These are phyloP conservation scores for Paraphoma chrysanthemicola DNA, from an alignment of 2,329 filamentous ascomycete species.

Conservation along the genomic window DNA sequence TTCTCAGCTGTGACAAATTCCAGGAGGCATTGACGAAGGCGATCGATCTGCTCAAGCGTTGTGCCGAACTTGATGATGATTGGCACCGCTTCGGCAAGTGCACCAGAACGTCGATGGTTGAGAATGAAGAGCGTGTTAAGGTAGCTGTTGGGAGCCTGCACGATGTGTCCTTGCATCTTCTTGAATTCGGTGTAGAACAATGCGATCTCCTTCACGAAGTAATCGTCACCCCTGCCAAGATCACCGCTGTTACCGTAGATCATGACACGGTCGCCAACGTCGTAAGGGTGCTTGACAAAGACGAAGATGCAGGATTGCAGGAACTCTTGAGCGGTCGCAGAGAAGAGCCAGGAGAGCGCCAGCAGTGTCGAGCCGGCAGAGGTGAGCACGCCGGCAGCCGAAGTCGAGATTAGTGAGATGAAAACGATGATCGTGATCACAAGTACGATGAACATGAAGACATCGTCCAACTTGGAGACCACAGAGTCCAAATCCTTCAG, in stretches of 20 bases:
- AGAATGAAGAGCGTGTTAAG: conserved; percentile 93
- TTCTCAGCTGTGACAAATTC: conserved; percentile 86
- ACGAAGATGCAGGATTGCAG: conserved; percentile 94
- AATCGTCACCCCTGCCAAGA: conserved; percentile 83
- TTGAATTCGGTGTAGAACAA: conserved; percentile 97
- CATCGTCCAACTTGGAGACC: conserved; percentile 85
- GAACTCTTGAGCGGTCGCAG: conserved; percentile 92
- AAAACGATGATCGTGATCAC: conserved; percentile 86
- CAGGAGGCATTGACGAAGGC: conserved; percentile 78
- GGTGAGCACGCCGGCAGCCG: conserved; percentile 87
- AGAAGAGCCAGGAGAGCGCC: conserved; percentile 90
- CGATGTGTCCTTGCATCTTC: conserved; percentile 96
- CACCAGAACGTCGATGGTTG: conserved; percentile 89
- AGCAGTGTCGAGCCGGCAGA: conserved; percentile 88
- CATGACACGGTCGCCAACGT: conserved; percentile 91
- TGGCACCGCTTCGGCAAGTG: conserved; percentile 83
- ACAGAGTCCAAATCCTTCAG: conserved; percentile 95
- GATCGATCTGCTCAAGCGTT: conserved; percentile 80
- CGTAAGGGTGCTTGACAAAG: conserved; percentile 96
- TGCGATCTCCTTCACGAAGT: conserved; percentile 94
- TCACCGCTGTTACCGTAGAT: conserved; percentile 89
- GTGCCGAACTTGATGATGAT: conserved; percentile 90
- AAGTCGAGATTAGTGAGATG: conserved; percentile 86
- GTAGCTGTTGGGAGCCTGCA: conserved; percentile 93
- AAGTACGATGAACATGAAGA: conserved; percentile 85